A percentile compares a stretch with the other conserved stretches of the same genome.
Evolutionary conservation across 345 rosid genomes (phyloP).

Genomic region (Sisymbrium irio): DNA sequence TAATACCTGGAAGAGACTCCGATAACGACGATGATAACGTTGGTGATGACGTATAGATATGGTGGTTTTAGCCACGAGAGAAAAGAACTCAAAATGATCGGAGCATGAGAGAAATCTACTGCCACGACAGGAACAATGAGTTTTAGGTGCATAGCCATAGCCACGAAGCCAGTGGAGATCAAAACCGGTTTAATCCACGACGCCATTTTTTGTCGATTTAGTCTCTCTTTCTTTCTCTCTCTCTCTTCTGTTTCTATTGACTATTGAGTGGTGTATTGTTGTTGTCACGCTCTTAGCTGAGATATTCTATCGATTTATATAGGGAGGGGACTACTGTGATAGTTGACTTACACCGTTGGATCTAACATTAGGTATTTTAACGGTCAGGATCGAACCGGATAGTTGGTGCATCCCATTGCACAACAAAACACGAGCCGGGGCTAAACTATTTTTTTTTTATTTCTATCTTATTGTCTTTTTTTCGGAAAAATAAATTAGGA

Average conservation of each 20-base stretch:
- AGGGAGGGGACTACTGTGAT: slow-evolving; percentile 19
- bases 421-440: slow-evolving; percentile 1
- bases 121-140: slow-evolving; percentile 45
- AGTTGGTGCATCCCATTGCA: background rate
- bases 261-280: slow-evolving; percentile 1
- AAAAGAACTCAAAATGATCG: slow-evolving; percentile 42
- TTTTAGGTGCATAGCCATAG: slow-evolving; percentile 41
- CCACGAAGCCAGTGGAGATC: slow-evolving; percentile 45
- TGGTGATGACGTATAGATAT: slow-evolving; percentile 51
- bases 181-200: slow-evolving; percentile 40
- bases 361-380: background rate
- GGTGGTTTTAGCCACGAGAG: slow-evolving; percentile 60
- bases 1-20: slow-evolving; percentile 50
- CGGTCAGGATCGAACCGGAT: slow-evolving; percentile 3
- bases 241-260: background rate
- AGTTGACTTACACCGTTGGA: slow-evolving; percentile 8
- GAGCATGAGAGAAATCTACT: slow-evolving; percentile 43
- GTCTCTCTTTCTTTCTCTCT: background rate
- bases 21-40: slow-evolving; percentile 61
- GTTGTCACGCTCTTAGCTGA: slow-evolving; percentile 15
- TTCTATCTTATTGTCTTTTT: too few relatives aligned
- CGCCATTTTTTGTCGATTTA: slow-evolving; percentile 22
- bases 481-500: too few relatives aligned
- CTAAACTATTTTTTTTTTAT: background rate
- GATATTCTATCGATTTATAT: slow-evolving; percentile 5